Base-by-base conservation (phyloP, 2,329 filamentous ascomycete genomes). In the Penicillium sp. region DNA sequence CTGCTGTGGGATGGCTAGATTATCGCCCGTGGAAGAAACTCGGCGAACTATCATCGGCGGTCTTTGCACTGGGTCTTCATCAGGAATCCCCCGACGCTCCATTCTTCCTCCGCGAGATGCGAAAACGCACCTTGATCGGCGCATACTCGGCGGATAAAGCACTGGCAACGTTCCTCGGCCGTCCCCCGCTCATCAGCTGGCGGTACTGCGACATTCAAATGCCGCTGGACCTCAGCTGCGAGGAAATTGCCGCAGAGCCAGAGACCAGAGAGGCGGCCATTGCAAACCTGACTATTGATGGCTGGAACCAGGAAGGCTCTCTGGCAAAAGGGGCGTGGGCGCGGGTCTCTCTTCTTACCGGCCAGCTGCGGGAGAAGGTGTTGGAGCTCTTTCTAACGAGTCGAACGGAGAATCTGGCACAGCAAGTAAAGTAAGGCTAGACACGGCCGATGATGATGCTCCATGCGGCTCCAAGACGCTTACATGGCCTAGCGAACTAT, bases 1-100 rank as follows among this genome's bases (percentile, higher is more conserved):
- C n/a, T n/a, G n/a, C n/a, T n/a, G n/a, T n/a, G n/a, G 4, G 8
- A 8, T 17, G 11, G 8, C 7, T 9, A 71, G 70, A 70, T 41
- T 70, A 69, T 30, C 57, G 63, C 15, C 65, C 68, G 0, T 74
- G 70, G 70, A 59, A 66, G 20, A 65, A 61, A 29, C 51, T 74
- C 4, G 71, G 70, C 11, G 70, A 74, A 33, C 57, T 74, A 2
- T 60, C 65, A 2, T 67, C 62, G 14, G 68, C 69, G 0, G 47
- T 72, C 1, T 72, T 68, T 39, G 67, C 71, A 2, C 58, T 74
- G 3, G 71, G 71, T 4, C 65, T 50, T 23, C 48, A 50, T 18
- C 45, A 50, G 10, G 36, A 50, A 14, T 71, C 39, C 64, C 3
- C 40, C 55, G 70, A 43, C 8, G 26, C 51, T 7, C 57, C 58